Evolutionary conservation across 176 grass and related monocot genomes (phyloP).

Genomic region (Oryza punctata): DNA sequence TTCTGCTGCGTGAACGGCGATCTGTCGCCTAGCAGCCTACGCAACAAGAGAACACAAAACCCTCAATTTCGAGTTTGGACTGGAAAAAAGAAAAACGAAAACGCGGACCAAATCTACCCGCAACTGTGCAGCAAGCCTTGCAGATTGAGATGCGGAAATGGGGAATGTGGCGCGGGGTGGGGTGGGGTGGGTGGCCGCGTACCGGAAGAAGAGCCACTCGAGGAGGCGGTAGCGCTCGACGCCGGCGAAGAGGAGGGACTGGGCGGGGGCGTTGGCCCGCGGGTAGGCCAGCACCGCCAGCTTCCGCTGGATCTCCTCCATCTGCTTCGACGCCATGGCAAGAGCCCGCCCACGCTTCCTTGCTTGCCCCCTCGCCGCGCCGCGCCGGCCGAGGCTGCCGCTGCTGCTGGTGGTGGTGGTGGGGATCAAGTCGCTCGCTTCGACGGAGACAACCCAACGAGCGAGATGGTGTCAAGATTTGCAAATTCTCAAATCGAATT

Average conservation of each 20-base stretch:
- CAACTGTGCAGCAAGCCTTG: not conserved
- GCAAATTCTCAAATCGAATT: not conserved
- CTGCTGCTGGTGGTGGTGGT: constrained; percentile 15
- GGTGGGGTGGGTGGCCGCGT: not conserved
- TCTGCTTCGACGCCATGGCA: constrained; percentile 94
- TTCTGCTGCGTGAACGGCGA: constrained; percentile 97
- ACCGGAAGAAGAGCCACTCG: constrained; percentile 99
- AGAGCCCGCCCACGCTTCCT: not conserved
- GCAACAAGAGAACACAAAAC: constrained; percentile 27
- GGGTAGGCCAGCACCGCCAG: constrained; percentile 74
- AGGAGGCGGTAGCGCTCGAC: constrained; percentile 97
- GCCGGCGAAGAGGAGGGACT: constrained; percentile 92
- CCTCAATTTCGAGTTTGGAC: constrained; percentile 22
- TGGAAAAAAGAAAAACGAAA: constrained; percentile 6
- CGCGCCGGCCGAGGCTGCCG: not conserved
- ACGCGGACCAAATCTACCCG: not conserved
- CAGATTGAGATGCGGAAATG: not conserved
- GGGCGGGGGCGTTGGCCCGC: constrained; percentile 75
- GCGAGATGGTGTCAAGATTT: constrained; percentile 26
- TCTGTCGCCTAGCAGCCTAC: constrained; percentile 90
- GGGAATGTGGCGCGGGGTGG: constrained; percentile 7
- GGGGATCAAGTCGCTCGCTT: constrained; percentile 16
- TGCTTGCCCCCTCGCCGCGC: not conserved
- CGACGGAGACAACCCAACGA: constrained; percentile 17
- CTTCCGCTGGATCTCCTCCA: constrained; percentile 99